Base-by-base conservation (phyloP, 257 asterid species). In the Linaria vulgaris region DNA sequence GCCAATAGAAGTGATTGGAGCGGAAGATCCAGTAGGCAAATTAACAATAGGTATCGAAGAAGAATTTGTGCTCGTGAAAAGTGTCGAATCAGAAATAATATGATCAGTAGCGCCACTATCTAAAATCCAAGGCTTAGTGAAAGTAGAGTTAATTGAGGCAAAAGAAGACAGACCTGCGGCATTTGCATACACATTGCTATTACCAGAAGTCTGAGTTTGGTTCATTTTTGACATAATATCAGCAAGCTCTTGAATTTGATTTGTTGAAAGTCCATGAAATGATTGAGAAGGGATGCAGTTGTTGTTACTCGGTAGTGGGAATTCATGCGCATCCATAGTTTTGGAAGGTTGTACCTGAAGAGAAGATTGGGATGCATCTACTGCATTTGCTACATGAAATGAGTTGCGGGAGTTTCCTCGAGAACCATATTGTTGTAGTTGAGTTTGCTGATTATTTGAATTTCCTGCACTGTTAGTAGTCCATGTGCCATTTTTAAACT, bases 101-200 rank as follows among this genome's bases (percentile, higher is more conserved):
- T 69, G 69, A 43, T 61, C 63, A 8, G 22, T 52, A 10, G 69
- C 56, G 10, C 21, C 9, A 1, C 49, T 61, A 6, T 69, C 69
- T 34, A 69, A 60, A 27, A 69, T 24, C 52, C 31, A 69, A 41
- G 53, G 39, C 3, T 22, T 59, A 12, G 39, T 39, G 8, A 39
- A 59, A 19, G 13, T 8, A 23, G 13, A 59, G 27, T 39, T 59
- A n/a, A 59, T 7, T 9, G 25, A 41, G 17, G 20, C 15, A 23
- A 12, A 39, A 27, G 7, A 2, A 45, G 27, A 14, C 56, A 27
- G 7, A 66, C 56, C 19, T 66, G 64, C 4, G 5, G 47, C 24
- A 66, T 65, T 65, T 65, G 47, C 15, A 43, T 41, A 39, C n/a
- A n/a, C n/a, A n/a, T n/a, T n/a, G n/a, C n/a, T n/a, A n/a, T n/a